Evolutionary conservation across 169 alveolate genomes (phyloP).

Genomic region (Pseudocohnilembus persalinus): DNA sequence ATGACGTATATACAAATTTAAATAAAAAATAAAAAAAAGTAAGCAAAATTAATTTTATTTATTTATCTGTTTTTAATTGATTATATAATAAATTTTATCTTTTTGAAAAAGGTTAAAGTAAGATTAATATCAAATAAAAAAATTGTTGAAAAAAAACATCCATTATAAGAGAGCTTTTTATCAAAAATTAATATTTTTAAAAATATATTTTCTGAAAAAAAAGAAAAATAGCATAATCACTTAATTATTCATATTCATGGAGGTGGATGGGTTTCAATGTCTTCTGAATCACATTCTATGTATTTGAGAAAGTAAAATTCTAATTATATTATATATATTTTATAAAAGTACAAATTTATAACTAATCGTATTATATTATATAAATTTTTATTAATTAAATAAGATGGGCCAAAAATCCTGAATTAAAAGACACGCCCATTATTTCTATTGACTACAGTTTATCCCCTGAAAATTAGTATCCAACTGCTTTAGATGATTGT

Average conservation of each 20-base stretch:
- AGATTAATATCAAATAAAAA: too few species aligned
- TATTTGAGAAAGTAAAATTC: constrained; percentile 66
- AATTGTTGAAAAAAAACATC: too few species aligned
- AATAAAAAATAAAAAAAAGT: too few species aligned
- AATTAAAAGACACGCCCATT: constrained; percentile 57
- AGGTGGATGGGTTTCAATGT: constrained; percentile 83
- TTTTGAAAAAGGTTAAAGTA: too few species aligned
- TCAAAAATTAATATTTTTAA: too few species aligned
- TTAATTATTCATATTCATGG: constrained; percentile 84
- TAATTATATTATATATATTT: too few species aligned
- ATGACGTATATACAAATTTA: neutral
- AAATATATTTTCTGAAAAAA: neutral
- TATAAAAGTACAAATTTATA: neutral
- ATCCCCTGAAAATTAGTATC: constrained; percentile 78
- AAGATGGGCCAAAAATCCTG: constrained; percentile 64
- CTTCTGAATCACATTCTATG: constrained; percentile 65
- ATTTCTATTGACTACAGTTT: constrained; percentile 81
- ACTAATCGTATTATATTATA: too few species aligned
- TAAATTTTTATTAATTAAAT: too few species aligned
- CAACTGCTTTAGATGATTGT: constrained; percentile 81
- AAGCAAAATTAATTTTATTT: too few species aligned
- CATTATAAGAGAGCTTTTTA: too few species aligned
- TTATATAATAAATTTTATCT: too few species aligned
- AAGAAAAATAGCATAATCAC: constrained; percentile 13
- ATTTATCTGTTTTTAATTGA: too few species aligned